These are phyloP conservation scores for Zopfochytrium polystomum DNA, from an alignment of 371 early-diverging fungal species.

Conservation along the genomic window DNA sequence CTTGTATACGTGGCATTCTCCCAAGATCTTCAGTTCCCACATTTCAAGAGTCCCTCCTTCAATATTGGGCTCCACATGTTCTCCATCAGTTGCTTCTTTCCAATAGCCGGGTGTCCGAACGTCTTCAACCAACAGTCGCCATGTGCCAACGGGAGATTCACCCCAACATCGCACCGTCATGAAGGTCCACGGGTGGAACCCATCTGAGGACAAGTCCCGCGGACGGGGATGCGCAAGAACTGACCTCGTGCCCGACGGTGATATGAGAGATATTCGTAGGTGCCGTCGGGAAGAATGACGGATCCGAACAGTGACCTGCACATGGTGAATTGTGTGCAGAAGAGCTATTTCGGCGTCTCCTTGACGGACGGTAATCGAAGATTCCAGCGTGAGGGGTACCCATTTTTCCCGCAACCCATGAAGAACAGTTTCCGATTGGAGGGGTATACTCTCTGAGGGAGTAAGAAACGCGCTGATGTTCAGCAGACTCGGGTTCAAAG, in stretches of 20 bases:
- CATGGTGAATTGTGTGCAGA: constrained; percentile 63
- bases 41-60: no score
- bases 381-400: constrained; percentile 46
- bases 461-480: constrained; percentile 1
- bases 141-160: constrained; percentile 31
- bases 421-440: neutral
- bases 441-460: no score
- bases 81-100: no score
- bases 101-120: no score
- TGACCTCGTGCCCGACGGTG: constrained; percentile 69
- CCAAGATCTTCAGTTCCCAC: no score
- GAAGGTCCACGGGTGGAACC: constrained; percentile 85
- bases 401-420: neutral
- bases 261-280: constrained; percentile 68
- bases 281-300: constrained; percentile 74
- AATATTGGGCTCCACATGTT: no score
- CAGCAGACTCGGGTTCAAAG: constrained; percentile 55
- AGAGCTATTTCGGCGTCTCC: constrained; percentile 4
- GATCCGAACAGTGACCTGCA: constrained; percentile 79
- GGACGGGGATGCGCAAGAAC: constrained; percentile 67
- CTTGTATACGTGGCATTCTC: no score
- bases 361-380: constrained; percentile 40
- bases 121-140: no score
- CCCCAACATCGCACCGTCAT: constrained; percentile 92
- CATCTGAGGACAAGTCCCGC: constrained; percentile 62